phyloP scores from a whole-genome alignment of 2,329 filamentous ascomycete genomes.

The Neonectria magnoliae region DNA sequence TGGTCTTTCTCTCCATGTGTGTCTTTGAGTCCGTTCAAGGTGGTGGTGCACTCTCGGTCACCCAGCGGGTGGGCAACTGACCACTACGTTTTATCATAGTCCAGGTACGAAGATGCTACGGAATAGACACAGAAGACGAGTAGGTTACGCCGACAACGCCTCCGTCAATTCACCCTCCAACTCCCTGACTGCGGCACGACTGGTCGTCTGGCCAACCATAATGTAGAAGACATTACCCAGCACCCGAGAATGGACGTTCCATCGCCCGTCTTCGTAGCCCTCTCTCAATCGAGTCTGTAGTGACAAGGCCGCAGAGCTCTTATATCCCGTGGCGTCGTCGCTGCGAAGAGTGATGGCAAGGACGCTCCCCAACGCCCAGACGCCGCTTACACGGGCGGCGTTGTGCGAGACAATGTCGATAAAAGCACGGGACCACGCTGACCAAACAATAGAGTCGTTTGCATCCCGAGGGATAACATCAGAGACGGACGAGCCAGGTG shows the following conservation, averaged over 20 bases:
- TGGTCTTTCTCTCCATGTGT: neutral
- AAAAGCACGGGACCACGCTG: slow-evolving; percentile 73
- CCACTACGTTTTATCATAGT: neutral
- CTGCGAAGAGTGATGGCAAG: slow-evolving; percentile 69
- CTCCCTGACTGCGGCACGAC: slow-evolving; percentile 39
- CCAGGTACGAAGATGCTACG: too few relatives aligned
- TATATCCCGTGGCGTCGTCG: slow-evolving; percentile 56
- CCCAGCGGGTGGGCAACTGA: neutral
- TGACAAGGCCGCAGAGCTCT: slow-evolving; percentile 56
- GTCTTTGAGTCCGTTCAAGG: neutral
- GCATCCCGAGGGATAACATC: neutral
- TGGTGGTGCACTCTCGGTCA: neutral
- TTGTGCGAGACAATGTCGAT: slow-evolving; percentile 66
- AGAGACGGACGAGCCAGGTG: neutral
- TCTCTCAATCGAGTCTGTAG: slow-evolving; percentile 52
- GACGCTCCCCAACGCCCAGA: slow-evolving; percentile 80
- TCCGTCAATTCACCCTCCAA: slow-evolving; percentile 32
- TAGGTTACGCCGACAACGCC: slow-evolving; percentile 13
- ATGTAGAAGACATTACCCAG: slow-evolving; percentile 68
- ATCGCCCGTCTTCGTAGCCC: slow-evolving; percentile 44
- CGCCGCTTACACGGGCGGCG: slow-evolving; percentile 65
- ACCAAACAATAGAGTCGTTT: slow-evolving; percentile 62
- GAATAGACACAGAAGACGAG: too few relatives aligned
- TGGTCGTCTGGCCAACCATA: slow-evolving; percentile 63
- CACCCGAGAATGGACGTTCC: slow-evolving; percentile 65